These are phyloP conservation scores for Avena insularis DNA, from an alignment of 176 grass and related monocot genomes.

Conservation along the genomic window DNA sequence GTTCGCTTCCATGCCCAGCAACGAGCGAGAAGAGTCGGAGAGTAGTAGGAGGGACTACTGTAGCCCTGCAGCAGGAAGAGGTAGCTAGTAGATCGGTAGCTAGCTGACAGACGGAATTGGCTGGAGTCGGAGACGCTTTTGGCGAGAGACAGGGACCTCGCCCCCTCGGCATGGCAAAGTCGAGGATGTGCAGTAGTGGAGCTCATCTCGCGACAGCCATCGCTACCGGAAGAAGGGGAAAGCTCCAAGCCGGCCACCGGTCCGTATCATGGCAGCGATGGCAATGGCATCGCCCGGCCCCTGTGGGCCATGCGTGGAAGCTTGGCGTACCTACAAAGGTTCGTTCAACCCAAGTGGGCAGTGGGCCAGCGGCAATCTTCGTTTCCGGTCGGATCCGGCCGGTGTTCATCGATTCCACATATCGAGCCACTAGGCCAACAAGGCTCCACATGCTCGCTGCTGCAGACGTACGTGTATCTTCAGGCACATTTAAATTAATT, in stretches of 20 bases:
- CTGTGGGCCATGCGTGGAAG: background rate
- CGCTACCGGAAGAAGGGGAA: background rate
- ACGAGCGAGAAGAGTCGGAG: background rate
- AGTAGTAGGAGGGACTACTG: background rate
- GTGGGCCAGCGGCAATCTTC: too few species aligned
- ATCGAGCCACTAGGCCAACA: background rate
- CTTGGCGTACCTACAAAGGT: background rate
- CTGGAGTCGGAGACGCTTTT: background rate
- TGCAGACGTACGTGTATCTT: background rate
- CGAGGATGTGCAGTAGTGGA: background rate
- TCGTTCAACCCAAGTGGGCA: background rate
- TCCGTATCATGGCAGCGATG: background rate
- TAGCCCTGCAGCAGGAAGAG: background rate
- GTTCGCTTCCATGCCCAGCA: background rate
- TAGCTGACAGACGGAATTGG: background rate
- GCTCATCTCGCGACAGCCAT: background rate
- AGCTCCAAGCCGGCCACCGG: background rate
- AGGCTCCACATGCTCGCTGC: background rate
- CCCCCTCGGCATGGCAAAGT: background rate
- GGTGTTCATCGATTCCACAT: too few species aligned
- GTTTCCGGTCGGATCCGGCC: too few species aligned
- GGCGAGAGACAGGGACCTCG: background rate
- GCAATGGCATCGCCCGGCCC: background rate
- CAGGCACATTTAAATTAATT: too few species aligned
- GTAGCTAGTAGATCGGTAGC: background rate